A percentile compares a stretch with the other conserved stretches of the same genome.
Conservation (phyloP, 768 basidiomycete species). For the Phaeotremella fagi region DNA sequence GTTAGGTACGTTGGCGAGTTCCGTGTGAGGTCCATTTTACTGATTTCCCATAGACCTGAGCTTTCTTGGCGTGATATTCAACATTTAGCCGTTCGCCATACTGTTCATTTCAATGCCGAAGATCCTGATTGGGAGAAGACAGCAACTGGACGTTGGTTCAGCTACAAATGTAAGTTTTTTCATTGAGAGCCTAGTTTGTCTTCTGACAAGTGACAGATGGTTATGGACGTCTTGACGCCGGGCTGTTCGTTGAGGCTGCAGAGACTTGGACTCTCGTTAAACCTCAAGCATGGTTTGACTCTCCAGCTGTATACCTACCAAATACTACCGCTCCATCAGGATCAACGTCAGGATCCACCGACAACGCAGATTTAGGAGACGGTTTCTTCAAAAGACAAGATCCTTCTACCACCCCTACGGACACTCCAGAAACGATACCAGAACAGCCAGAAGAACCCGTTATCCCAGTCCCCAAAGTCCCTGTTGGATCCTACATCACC, state of each 20-base stretch:
- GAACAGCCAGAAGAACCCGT: neutral
- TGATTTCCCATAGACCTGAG: constrained; percentile 61
- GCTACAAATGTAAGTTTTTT: constrained; percentile 66
- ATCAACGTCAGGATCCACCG: neutral
- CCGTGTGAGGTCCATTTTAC: neutral
- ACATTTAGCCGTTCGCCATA: constrained; percentile 73
- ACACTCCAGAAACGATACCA: constrained; percentile 3
- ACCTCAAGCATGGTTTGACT: constrained; percentile 84
- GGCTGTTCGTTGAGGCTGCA: constrained; percentile 72
- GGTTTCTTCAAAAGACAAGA: constrained; percentile 51
- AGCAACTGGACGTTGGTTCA: constrained; percentile 61
- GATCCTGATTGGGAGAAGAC: constrained; percentile 94
- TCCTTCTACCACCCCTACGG: neutral
- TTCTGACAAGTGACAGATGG: constrained; percentile 55
- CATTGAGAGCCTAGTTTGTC: neutral
- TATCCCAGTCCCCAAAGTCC: neutral
- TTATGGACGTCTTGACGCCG: constrained; percentile 82
- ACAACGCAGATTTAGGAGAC: constrained; percentile 52
- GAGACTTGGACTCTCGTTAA: constrained; percentile 80
- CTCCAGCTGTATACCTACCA: constrained; percentile 56
- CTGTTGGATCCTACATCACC: constrained; percentile 53
- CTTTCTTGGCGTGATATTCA: constrained; percentile 96
- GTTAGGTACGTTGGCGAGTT: constrained; percentile 66
- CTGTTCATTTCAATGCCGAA: constrained; percentile 70
- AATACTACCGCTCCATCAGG: constrained; percentile 5